phyloP scores from a whole-genome alignment of 148 eudicot species.

The Rhododendron kiyosumense region DNA sequence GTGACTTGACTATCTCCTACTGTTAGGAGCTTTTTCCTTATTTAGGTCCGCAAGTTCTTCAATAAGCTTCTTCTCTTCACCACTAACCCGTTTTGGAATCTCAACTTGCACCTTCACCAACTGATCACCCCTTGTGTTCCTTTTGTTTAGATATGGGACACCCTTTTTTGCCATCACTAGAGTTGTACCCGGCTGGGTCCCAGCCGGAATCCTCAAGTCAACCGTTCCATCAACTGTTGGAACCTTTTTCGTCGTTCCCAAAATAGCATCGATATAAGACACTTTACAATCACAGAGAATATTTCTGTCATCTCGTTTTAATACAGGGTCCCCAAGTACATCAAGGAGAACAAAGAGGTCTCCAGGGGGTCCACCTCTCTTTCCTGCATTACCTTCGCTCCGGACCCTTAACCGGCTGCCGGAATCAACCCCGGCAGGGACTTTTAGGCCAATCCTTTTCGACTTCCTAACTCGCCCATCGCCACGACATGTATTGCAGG shows the following conservation, averaged over 20 bases:
- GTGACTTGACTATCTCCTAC: conserved; percentile 40
- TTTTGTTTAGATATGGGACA: conserved; percentile 66
- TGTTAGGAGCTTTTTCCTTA: conserved; percentile 61
- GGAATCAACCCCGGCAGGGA: conserved; percentile 88
- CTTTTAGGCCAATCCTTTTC: conserved; percentile 73
- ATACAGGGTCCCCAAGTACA: conserved; percentile 62
- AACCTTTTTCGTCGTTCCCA: conserved; percentile 81
- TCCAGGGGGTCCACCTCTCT: conserved; percentile 85
- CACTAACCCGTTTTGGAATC: conserved; percentile 74
- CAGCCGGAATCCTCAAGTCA: conserved; percentile 82
- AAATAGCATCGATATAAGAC: conserved; percentile 79
- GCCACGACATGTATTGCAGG: conserved; percentile 76
- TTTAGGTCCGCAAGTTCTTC: conserved; percentile 76
- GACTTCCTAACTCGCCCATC: conserved; percentile 85
- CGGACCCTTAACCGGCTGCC: conserved; percentile 84
- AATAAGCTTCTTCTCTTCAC: conserved; percentile 79
- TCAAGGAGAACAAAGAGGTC: conserved; percentile 75
- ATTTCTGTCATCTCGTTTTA: conserved; percentile 79
- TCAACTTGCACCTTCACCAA: conserved; percentile 81
- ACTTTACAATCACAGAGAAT: conserved; percentile 82
- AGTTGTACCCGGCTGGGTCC: conserved; percentile 90
- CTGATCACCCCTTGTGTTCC: conserved; percentile 82
- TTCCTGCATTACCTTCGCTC: conserved; percentile 82
- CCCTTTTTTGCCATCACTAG: conserved; percentile 94
- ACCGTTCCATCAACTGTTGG: conserved; percentile 91